Evolutionary conservation across 2,329 filamentous ascomycete species (phyloP), one percentile per base, ranked within the genome.

Genomic region (Ophidiomyces ophidiicola): DNA sequence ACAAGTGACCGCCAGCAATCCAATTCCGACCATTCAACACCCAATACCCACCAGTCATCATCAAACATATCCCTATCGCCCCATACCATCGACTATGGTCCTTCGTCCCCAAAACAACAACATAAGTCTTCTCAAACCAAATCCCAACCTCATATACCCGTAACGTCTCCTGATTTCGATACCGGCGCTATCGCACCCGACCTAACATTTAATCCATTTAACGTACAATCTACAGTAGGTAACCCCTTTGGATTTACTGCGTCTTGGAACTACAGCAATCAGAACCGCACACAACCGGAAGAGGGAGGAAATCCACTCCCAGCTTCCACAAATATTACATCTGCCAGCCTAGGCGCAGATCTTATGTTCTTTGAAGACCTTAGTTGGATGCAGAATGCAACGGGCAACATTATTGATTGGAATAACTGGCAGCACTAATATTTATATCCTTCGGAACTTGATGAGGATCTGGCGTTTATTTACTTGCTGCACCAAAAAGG

Each of bases 11-110:
- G 47, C 23, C 53, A 46, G 19, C 48, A 50, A n/a, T 49, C 53
- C 28, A 47, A 46, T 5, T 59, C 57, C 3, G 57, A 58, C 24
- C 55, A 61, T 24, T 52, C 56, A 7, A 59, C 57, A 4, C 57
- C 59, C 8, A 54, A 53, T 5, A 60, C 58, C 2, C 39, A 59
- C 32, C 58, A 58, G 15, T 55, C 57, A n/a, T 60, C 55, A 4
- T 59, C 59, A 14, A 60, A 59, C 31, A 55, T 51, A 2, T 59
- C 59, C 10, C 55, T 55, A 36, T 54, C 56, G 1, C 53, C 57
- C 8, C 48, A 48, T 2, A 52, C 48, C n/a, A 20, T 42, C 1
- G 55, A 60, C 25, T 48, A 55, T n/a, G n/a, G n/a, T 5, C 44
- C 50, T 12, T 53, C 55, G 2, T 51, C 51, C 20, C 44, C 44